Base-by-base conservation (phyloP, 208 protist species). In the Eutreptiella sp. region DNA sequence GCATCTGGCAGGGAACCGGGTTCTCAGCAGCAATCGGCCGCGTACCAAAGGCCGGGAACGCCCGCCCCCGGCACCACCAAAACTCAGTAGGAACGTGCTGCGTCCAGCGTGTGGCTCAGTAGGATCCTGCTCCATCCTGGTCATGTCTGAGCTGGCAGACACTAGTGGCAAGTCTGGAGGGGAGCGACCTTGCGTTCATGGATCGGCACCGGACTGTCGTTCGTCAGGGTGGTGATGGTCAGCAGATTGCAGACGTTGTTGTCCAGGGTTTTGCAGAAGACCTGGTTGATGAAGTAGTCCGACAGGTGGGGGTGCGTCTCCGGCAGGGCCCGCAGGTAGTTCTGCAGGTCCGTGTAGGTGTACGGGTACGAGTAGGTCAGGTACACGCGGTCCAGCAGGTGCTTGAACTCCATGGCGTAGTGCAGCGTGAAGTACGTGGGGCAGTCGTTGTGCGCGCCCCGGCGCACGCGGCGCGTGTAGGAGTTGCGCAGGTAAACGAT, bases 361-460 rank as follows among this genome's bases (percentile, higher is more conserved):
- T 94, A 98, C 0, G 95, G 95, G 50, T 91, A 96, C 53, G 80
- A 96, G 74, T 97, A 92, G 2, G 89, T 81, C 14, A 98, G 67
- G 75, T 88, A 98, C 7, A 84, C 75, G 5, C 43, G 68, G 23
- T 96, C 92, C 33, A 61, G 63, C 11, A 62, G 65, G 41, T 86
- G 14, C 28, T 77, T 77, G 76, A 94, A 91, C n/a, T 43, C 67
- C 5, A 94, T 61, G 21, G 63, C 75, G 67, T 97, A 97, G 35
- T 82, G 81, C 16, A 96, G 69, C 0, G 92, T 95, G 75, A 87
- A 96, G 72, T 83, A 95, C 52, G 52, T 65, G 43, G 53, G 64
- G 1, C 26, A 43, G 53, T 23, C 38, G 5, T 4, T 14, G 2
- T 7, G 16, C 45, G 29, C 35, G 35, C 32, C 26, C 42, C 38